Conservation (phyloP, 1,284 basidiomycete genomes). For the Sphaerobolus stellatus region DNA sequence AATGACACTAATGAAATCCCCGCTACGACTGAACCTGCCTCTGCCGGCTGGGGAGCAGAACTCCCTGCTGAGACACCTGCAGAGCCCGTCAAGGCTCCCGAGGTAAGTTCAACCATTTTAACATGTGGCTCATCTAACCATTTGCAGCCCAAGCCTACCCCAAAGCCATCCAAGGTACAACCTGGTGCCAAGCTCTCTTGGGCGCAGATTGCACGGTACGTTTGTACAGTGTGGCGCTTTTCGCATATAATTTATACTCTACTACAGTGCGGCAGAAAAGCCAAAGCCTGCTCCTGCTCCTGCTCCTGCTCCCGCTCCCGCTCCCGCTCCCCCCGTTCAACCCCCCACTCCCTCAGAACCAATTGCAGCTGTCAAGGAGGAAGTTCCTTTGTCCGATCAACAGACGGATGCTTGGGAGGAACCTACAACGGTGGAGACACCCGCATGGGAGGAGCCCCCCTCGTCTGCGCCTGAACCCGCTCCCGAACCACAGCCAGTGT, state of each 20-base stretch:
- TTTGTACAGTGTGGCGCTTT: constrained; percentile 16
- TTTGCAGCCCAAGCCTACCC: constrained; percentile 9
- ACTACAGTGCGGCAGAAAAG: constrained; percentile 54
- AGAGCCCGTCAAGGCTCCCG: neutral
- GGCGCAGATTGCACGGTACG: constrained; percentile 75
- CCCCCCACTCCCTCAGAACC: constrained; percentile 36
- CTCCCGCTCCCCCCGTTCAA: constrained; percentile 28
- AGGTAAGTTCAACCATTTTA: neutral
- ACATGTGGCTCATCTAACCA: neutral
- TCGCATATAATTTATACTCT: constrained; percentile 6
- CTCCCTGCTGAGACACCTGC: neutral
- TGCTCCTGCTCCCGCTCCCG: constrained; percentile 25
- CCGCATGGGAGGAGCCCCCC: constrained; percentile 70
- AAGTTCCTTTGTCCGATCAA: constrained; percentile 8
- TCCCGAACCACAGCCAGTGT: constrained; percentile 39
- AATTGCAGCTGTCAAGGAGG: neutral
- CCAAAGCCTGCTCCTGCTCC: constrained; percentile 35
- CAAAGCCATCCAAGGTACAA: constrained; percentile 52
- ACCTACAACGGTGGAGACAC: constrained; percentile 68
- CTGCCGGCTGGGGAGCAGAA: neutral
- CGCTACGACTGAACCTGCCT: neutral
- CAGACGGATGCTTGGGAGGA: constrained; percentile 59
- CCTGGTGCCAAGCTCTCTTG: constrained; percentile 73
- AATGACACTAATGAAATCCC: neutral
- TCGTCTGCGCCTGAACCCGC: constrained; percentile 29